Evolutionary conservation across 2,329 filamentous ascomycete genomes (phyloP).

Genomic region (Fragosphaeria purpurea): DNA sequence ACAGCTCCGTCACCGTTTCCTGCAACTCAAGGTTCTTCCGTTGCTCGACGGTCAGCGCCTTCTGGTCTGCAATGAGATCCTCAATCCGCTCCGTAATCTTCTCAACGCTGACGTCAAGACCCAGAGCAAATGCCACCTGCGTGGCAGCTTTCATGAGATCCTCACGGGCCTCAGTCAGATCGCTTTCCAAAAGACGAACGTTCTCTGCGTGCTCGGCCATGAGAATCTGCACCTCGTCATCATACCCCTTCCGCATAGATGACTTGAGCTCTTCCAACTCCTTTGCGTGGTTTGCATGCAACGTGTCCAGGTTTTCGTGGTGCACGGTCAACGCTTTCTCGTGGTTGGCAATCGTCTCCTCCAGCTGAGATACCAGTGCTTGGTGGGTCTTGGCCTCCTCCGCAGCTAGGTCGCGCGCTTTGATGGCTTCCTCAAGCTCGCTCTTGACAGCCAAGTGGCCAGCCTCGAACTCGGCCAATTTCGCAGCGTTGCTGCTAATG

Average conservation of each 20-base stretch:
- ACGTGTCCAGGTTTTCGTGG: conserved; percentile 38
- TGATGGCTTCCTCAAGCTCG: conserved; percentile 53
- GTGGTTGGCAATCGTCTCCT: conserved; percentile 50
- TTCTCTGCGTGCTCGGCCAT: conserved; percentile 51
- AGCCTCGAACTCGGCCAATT: conserved; percentile 64
- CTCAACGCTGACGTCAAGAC: conserved; percentile 56
- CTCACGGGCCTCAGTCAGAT: conserved; percentile 56
- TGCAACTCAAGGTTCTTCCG: conserved; percentile 49
- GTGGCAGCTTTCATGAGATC: conserved; percentile 55
- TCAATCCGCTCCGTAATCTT: conserved; percentile 55
- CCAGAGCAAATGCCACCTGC: conserved; percentile 50
- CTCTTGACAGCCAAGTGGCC: conserved; percentile 55
- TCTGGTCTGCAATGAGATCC: conserved; percentile 46
- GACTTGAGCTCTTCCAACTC: conserved; percentile 39
- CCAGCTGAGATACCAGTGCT: conserved; percentile 40
- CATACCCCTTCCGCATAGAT: conserved; percentile 43
- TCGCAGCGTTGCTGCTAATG: conserved; percentile 57
- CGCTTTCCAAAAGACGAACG: conserved; percentile 45
- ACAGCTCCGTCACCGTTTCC: conserved; percentile 43
- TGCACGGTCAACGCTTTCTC: conserved; percentile 46
- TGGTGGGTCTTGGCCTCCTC: conserved; percentile 36
- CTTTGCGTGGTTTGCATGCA: conserved; percentile 40
- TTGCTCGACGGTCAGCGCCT: conserved; percentile 49
- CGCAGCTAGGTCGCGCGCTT: conserved; percentile 41
- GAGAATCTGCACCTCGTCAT: conserved; percentile 47